Base-by-base conservation (phyloP, 805 yeast species). In the Scheffersomyces lignosus region DNA sequence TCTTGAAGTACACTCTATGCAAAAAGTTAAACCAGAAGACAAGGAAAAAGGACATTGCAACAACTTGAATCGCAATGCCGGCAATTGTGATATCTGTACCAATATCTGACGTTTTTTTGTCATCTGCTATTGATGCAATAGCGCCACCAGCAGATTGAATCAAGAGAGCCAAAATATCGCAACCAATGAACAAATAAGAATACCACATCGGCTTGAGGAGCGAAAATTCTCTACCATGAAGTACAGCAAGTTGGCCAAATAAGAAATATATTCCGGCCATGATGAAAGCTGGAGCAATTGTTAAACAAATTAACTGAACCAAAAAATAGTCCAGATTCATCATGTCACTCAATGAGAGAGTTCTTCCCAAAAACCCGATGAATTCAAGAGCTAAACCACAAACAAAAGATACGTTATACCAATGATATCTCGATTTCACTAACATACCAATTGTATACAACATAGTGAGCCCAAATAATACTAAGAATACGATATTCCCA, bases 141-240 rank as follows among this genome's bases (percentile, higher is more conserved):
- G 46, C 49, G 8, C 52, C 58, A 3, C 58, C 58, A 1, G 53
- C 54, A 3, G 40, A 36, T 32, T 53, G 58, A n/a, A 53, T 37
- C 8, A 51, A 26, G 17, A 53, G 40, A 4, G 42, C 34, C 12
- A 44, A 5, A 26, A 44, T 31, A 18, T 44, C 48, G 18, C 40
- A 30, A n/a, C 38, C 27, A 9, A 44, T 37, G 22, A 44, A 44
- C 18, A 44, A 34, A 34, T 44, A 44, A 7, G 48, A 37, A 18
- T 34, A 44, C 44, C 44, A 41, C 37, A 34, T 31, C 4, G 48
- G 48, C 38, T 39, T 33, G 15, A 44, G 31, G 13, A 27, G 12
- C 15, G 36, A 36, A 32, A 24, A 38, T 28, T 29, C 18, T 6
- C 35, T 18, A n/a, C 41, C 42, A 20, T 41, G 42, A 13, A 35